phyloP scores from a whole-genome alignment of 768 basidiomycete species.

The Arthromyces matolae region DNA sequence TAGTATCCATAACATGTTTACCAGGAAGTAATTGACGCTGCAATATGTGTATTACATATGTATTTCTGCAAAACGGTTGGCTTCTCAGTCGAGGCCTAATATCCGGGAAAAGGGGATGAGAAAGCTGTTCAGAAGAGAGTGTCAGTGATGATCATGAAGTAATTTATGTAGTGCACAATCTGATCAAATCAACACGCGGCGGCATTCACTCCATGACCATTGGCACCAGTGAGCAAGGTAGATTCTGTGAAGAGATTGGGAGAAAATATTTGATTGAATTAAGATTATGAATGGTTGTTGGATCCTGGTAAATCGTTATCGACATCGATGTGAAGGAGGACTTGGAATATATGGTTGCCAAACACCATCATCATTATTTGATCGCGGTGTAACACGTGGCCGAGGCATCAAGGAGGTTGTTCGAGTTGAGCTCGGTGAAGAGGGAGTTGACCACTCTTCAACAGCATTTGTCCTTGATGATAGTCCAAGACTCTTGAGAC shows the following conservation, averaged over 20 bases:
- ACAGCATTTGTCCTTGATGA: no score
- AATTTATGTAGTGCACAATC: no score
- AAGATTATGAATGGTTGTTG: conserved; percentile 8
- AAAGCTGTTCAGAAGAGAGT: no score
- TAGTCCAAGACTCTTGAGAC: no score
- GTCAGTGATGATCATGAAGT: no score
- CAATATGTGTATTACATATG: no score
- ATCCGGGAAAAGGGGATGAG: no score
- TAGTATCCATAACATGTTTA: no score
- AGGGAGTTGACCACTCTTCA: neutral
- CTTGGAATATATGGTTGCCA: conserved; percentile 11
- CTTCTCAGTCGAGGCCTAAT: no score
- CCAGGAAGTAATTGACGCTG: neutral
- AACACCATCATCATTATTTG: conserved; percentile 10
- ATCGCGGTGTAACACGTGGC: conserved; percentile 9
- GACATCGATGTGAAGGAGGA: conserved; percentile 9
- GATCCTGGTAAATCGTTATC: conserved; percentile 18
- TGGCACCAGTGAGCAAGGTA: neutral
- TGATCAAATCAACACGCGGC: conserved; percentile 16
- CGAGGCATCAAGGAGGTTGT: neutral
- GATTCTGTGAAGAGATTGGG: conserved; percentile 1
- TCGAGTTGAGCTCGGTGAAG: neutral
- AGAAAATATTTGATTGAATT: neutral
- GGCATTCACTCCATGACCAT: neutral
- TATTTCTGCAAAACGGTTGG: no score